Evolutionary conservation across 192 early-diverging fungal species (phyloP).

Genomic region (Podila horticola): DNA sequence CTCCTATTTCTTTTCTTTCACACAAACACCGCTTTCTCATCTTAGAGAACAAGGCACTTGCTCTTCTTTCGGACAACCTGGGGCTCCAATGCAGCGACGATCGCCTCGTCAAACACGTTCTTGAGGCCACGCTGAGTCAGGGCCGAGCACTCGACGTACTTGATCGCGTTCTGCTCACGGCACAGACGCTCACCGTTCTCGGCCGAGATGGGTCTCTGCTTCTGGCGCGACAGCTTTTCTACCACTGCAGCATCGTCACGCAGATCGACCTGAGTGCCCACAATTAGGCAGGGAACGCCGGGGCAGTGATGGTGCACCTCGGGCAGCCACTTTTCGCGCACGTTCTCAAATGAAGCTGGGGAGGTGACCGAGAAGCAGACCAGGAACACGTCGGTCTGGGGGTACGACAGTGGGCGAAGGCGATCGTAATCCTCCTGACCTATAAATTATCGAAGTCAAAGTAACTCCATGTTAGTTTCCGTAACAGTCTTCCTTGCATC

Average conservation of each 20-base stretch:
- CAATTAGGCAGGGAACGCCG: slow-evolving; percentile 93
- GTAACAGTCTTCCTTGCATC: too few relatives aligned
- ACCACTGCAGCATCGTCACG: slow-evolving; percentile 81
- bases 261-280: slow-evolving; percentile 92
- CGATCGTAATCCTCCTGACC: slow-evolving; percentile 98
- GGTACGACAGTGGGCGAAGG: slow-evolving; percentile 92
- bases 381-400: slow-evolving; percentile 95
- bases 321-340: slow-evolving; percentile 96
- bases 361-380: slow-evolving; percentile 94
- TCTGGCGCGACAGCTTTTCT: slow-evolving; percentile 82
- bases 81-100: slow-evolving; percentile 95
- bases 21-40: too few relatives aligned
- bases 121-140: slow-evolving; percentile 93
- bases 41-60: slow-evolving; percentile 85
- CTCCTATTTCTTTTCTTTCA: too few relatives aligned
- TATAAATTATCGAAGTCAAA: slow-evolving; percentile 5
- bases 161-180: slow-evolving; percentile 85
- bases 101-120: slow-evolving; percentile 98
- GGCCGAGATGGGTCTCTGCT: slow-evolving; percentile 83
- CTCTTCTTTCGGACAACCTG: slow-evolving; percentile 81
- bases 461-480: too few relatives aligned
- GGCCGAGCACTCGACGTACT: slow-evolving; percentile 94
- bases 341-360: slow-evolving; percentile 95
- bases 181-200: slow-evolving; percentile 88
- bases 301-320: slow-evolving; percentile 97